Percentiles rank a stretch among this genome's conserved stretches.
phyloP scores from a whole-genome alignment of 495 filamentous ascomycete genomes.

The Cercophora scortea region DNA sequence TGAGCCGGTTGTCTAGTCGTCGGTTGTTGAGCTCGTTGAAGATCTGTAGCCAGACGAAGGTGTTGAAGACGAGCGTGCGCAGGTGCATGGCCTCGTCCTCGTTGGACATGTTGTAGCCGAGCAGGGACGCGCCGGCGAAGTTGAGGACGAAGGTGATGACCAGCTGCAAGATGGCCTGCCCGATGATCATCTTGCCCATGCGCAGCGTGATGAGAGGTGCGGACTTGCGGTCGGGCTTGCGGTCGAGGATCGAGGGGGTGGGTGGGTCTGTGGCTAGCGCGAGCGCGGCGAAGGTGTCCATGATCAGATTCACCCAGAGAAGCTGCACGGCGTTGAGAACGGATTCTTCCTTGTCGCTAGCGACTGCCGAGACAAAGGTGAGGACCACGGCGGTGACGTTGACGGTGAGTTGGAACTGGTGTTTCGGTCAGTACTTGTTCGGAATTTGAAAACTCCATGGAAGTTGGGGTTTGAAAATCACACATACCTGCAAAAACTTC shows the following conservation, averaged over 20 bases:
- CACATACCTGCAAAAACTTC: constrained; percentile 69
- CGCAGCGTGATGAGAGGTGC: constrained; percentile 66
- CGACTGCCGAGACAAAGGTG: constrained; percentile 76
- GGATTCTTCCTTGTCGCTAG: constrained; percentile 56
- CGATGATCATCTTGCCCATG: constrained; percentile 95
- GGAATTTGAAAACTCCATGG: no score
- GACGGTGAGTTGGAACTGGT: constrained; percentile 83
- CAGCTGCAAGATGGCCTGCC: constrained; percentile 76
- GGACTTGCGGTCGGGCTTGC: constrained; percentile 67
- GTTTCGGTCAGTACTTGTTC: not conserved
- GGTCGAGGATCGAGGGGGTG: constrained; percentile 65
- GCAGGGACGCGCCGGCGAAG: constrained; percentile 61
- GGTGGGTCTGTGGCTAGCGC: constrained; percentile 83
- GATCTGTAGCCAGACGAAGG: constrained; percentile 93
- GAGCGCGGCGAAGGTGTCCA: constrained; percentile 86
- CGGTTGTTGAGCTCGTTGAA: constrained; percentile 85
- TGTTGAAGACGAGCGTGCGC: constrained; percentile 79
- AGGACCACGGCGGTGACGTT: constrained; percentile 80
- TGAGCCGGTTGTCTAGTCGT: constrained; percentile 81
- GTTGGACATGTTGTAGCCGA: constrained; percentile 27
- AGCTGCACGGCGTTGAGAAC: constrained; percentile 83
- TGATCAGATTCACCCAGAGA: constrained; percentile 89
- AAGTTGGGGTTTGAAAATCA: no score
- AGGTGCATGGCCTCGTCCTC: constrained; percentile 33
- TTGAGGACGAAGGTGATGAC: constrained; percentile 68